Conservation (phyloP, 2,329 filamentous ascomycete species). For the Botryotinia calthae region DNA sequence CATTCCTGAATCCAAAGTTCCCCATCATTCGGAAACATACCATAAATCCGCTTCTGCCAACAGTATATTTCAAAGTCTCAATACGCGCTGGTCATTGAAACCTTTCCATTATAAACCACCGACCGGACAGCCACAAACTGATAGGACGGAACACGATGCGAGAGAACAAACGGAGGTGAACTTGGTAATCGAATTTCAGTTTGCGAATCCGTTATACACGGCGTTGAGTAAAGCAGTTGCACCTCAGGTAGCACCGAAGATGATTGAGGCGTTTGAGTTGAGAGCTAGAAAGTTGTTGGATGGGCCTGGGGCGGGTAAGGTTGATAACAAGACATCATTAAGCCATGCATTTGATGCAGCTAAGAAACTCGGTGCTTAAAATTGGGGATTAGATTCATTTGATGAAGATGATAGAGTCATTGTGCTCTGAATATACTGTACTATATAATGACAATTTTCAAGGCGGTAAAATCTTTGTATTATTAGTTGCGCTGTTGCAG, state of each 20-base stretch:
- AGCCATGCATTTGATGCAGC: conserved; percentile 12
- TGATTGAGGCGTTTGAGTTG: conserved; percentile 92
- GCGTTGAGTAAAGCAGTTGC: conserved; percentile 78
- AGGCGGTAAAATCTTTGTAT: neutral
- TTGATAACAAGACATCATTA: conserved; percentile 14
- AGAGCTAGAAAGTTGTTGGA: conserved; percentile 62
- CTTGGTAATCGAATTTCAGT: conserved; percentile 76
- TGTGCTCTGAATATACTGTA: neutral
- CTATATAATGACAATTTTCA: neutral
- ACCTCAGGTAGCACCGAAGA: conserved; percentile 77
- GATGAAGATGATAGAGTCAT: neutral
- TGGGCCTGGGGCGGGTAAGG: conserved; percentile 24
- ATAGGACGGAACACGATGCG: conserved; percentile 31
- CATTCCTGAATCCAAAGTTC: conserved; percentile 42
- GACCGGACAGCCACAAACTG: conserved; percentile 38
- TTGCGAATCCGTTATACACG: conserved; percentile 84
- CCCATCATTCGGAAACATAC: conserved; percentile 43
- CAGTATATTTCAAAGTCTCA: conserved; percentile 63
- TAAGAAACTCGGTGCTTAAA: conserved; percentile 21
- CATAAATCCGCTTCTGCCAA: conserved; percentile 44
- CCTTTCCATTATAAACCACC: conserved; percentile 49
- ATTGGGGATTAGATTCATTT: no score
- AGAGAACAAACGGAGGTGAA: conserved; percentile 66
- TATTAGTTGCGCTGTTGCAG: neutral
- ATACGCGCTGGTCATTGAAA: conserved; percentile 66